Conservation (phyloP, 1,139 yeast species). For the Lodderomyces orthopsilosis region DNA sequence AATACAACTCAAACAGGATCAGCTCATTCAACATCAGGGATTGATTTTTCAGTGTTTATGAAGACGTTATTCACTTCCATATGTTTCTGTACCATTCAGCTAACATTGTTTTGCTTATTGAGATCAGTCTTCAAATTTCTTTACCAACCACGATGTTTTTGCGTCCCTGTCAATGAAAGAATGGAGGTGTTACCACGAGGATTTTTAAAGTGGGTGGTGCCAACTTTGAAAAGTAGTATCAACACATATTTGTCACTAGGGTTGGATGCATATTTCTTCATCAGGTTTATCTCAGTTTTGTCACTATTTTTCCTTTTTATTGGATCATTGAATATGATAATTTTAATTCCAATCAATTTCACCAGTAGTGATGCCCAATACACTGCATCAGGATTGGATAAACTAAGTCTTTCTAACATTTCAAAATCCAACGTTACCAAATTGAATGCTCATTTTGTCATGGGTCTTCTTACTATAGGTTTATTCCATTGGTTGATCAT, state of each 20-base stretch:
- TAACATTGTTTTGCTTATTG: slow-evolving; percentile 50
- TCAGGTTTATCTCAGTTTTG: slow-evolving; percentile 51
- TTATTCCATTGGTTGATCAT: slow-evolving; percentile 53
- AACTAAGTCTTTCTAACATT: slow-evolving; percentile 60
- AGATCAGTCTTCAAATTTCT: slow-evolving; percentile 45
- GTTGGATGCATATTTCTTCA: slow-evolving; percentile 63
- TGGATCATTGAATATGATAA: slow-evolving; percentile 50
- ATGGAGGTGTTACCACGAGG: slow-evolving; percentile 38
- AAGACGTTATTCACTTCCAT: slow-evolving; percentile 52
- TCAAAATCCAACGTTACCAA: slow-evolving; percentile 43
- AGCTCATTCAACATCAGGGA: slow-evolving; percentile 45
- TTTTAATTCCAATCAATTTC: slow-evolving; percentile 56
- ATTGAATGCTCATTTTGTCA: slow-evolving; percentile 53
- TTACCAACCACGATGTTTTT: slow-evolving; percentile 57
- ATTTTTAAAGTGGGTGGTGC: slow-evolving; percentile 48
- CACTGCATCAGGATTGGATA: slow-evolving; percentile 52
- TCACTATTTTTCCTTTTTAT: slow-evolving; percentile 47
- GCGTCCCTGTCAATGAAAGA: slow-evolving; percentile 37
- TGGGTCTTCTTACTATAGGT: slow-evolving; percentile 49
- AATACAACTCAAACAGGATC: slow-evolving; percentile 59
- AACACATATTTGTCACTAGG: slow-evolving; percentile 50
- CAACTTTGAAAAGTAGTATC: slow-evolving; percentile 37
- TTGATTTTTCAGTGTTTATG: slow-evolving; percentile 37
- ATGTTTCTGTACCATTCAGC: slow-evolving; percentile 50
- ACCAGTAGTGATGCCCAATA: slow-evolving; percentile 35